A percentile compares a stretch with the other conserved stretches of the same genome.
These are phyloP conservation scores for Gillenia trifoliata DNA, from an alignment of 306 rosid species.

Conservation along the genomic window DNA sequence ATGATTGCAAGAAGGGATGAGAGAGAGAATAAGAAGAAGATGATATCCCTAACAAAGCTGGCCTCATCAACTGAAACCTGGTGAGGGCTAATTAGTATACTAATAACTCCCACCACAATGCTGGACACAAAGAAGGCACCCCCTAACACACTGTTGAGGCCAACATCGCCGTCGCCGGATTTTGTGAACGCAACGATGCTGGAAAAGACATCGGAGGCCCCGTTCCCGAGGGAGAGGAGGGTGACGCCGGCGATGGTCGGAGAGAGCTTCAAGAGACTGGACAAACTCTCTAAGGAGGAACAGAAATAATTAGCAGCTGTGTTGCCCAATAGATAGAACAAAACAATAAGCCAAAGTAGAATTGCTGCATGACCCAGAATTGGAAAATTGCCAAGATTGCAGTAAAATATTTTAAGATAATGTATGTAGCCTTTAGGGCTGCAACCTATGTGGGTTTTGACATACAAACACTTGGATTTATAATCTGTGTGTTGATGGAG, in stretches of 20 bases:
- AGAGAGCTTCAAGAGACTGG: conserved; percentile 56
- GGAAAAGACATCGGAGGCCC: conserved; percentile 76
- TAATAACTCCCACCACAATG: conserved; percentile 61
- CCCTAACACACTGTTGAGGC: conserved; percentile 71
- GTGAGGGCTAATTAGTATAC: conserved; percentile 34
- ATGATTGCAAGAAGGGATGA: conserved; percentile 39
- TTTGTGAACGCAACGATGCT: conserved; percentile 61
- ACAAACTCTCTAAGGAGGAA: conserved; percentile 55
- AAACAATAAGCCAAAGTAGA: conserved; percentile 53
- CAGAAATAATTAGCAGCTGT: conserved; percentile 78
- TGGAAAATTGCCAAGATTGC: conserved; percentile 46
- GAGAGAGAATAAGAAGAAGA: conserved; percentile 58
- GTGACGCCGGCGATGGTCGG: conserved; percentile 83
- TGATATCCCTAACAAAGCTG: conserved; percentile 53
- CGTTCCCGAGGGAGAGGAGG: conserved; percentile 75
- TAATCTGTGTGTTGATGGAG: conserved; percentile 35
- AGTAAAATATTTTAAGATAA: conserved; percentile 63
- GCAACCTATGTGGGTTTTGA: conserved; percentile 40
- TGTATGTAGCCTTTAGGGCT: conserved; percentile 59
- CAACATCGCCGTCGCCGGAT: conserved; percentile 46
- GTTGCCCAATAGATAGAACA: conserved; percentile 70
- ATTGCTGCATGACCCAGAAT: conserved; percentile 36
- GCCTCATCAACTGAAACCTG: conserved; percentile 37
- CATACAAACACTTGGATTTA: conserved; percentile 44
- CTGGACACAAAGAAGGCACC: conserved; percentile 69